Conservation (phyloP, 2,329 filamentous ascomycete genomes). For the Aureobasidium sp. region DNA sequence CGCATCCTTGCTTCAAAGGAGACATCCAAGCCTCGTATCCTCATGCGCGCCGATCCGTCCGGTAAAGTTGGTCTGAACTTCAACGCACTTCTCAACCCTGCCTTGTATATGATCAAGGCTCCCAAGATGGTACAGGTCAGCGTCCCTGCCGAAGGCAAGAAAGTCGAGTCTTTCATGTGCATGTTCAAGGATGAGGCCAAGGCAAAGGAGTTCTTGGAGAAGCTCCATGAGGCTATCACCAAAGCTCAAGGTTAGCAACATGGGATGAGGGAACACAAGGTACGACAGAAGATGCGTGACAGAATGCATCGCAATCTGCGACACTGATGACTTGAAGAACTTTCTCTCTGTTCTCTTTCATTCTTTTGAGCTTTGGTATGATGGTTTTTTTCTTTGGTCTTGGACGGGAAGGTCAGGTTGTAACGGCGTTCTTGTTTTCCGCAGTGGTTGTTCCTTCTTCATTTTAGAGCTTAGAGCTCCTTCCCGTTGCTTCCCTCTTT, state of each 20-base stretch:
- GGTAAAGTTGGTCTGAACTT: constrained; percentile 69
- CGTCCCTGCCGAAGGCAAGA: constrained; percentile 47
- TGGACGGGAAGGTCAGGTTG: background rate
- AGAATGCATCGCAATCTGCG: background rate
- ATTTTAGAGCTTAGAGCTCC: background rate
- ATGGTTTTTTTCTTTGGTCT: background rate
- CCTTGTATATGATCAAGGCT: constrained; percentile 42
- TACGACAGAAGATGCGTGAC: background rate
- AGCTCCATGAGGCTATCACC: constrained; percentile 40
- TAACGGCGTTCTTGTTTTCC: background rate
- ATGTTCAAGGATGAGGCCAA: constrained; percentile 53
- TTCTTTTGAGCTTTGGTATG: background rate
- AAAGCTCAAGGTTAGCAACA: constrained; percentile 1
- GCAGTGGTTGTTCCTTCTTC: background rate
- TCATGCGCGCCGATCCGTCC: constrained; percentile 66
- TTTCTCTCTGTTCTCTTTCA: background rate
- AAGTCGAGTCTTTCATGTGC: constrained; percentile 61
- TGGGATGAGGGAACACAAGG: background rate
- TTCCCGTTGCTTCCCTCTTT: background rate
- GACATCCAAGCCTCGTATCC: constrained; percentile 57
- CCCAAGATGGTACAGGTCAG: constrained; percentile 40
- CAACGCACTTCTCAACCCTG: constrained; percentile 43
- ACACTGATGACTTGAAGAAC: background rate
- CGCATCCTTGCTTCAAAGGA: constrained; percentile 66
- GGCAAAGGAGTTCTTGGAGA: constrained; percentile 41